phyloP scores from a whole-genome alignment of 2,329 filamentous ascomycete genomes.

The Phialophora tarda region DNA sequence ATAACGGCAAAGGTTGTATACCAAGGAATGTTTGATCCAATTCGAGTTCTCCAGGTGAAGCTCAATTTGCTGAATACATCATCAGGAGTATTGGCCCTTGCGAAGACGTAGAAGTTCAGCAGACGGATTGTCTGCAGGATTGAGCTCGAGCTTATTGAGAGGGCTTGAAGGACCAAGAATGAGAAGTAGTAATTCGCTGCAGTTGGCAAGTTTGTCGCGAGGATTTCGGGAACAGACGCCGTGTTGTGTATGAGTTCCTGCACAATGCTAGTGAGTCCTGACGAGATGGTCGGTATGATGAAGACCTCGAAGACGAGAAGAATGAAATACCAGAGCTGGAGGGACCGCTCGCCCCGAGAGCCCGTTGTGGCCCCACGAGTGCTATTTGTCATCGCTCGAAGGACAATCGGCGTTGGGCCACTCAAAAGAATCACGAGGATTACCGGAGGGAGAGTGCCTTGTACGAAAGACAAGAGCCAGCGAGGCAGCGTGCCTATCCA shows the following conservation, averaged over 20 bases:
- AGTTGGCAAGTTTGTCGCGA: slow-evolving; percentile 40
- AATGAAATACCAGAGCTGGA: slow-evolving; percentile 41
- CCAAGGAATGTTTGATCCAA: slow-evolving; percentile 33
- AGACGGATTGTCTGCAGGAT: slow-evolving; percentile 30
- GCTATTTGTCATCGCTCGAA: slow-evolving; percentile 30
- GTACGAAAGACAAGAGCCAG: slow-evolving; percentile 34
- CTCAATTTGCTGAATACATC: slow-evolving; percentile 26
- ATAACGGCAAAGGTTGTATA: slow-evolving; percentile 32
- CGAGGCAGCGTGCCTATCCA: slow-evolving; percentile 32
- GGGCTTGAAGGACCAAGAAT: slow-evolving; percentile 39
- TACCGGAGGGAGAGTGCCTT: slow-evolving; percentile 40
- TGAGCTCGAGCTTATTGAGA: slow-evolving; percentile 30
- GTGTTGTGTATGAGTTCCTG: slow-evolving; percentile 35
- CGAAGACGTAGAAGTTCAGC: slow-evolving; percentile 29
- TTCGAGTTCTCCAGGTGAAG: slow-evolving; percentile 30
- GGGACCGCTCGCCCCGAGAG: slow-evolving; percentile 38
- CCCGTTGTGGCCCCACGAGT: slow-evolving; percentile 29
- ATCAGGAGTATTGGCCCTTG: slow-evolving; percentile 24
- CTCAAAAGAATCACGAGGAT: slow-evolving; percentile 39
- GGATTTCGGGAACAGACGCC: slow-evolving; percentile 36
- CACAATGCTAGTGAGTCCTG: slow-evolving; percentile 41
- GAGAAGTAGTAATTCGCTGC: slow-evolving; percentile 42
- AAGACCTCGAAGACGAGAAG: slow-evolving; percentile 40
- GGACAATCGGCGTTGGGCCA: slow-evolving; percentile 36
- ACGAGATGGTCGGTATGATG: slow-evolving; percentile 40